A percentile compares a stretch with the other conserved stretches of the same genome.
These are phyloP conservation scores for Peronospora belbahrii DNA, from an alignment of 352 stramenopile species.

Conservation along the genomic window DNA sequence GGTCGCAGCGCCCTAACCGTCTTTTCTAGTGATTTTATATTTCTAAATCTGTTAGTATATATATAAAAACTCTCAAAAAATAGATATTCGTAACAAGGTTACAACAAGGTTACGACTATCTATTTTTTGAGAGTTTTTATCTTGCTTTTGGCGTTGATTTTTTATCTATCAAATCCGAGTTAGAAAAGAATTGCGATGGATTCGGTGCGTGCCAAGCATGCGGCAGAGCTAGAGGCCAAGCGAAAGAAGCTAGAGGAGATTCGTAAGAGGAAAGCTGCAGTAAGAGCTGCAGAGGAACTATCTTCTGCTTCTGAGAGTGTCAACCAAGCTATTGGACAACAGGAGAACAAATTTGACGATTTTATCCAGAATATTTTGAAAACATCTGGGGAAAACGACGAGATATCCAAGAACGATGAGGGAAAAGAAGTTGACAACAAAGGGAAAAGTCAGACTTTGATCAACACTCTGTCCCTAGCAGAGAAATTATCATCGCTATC, in stretches of 20 bases:
- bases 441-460: constrained; percentile 21
- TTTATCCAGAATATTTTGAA: constrained; percentile 85
- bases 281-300: constrained; percentile 45
- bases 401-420: constrained; percentile 6
- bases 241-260: constrained; percentile 88
- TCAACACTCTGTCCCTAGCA: constrained; percentile 46
- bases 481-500: constrained; percentile 72
- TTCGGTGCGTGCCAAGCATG: constrained; percentile 75
- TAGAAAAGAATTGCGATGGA: constrained; percentile 31
- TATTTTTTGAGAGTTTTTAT: no score
- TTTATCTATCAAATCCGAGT: background rate
- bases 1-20: background rate
- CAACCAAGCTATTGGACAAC: constrained; percentile 52
- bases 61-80: no score
- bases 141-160: no score
- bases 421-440: constrained; percentile 4
- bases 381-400: constrained; percentile 29
- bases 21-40: no score
- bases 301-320: constrained; percentile 37
- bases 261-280: constrained; percentile 70
- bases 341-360: constrained; percentile 71
- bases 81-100: no score
- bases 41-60: no score
- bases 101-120: no score
- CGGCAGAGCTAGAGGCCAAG: constrained; percentile 82